Conservation (phyloP, 2,329 filamentous ascomycete genomes). For the Aspergillus sp. region DNA sequence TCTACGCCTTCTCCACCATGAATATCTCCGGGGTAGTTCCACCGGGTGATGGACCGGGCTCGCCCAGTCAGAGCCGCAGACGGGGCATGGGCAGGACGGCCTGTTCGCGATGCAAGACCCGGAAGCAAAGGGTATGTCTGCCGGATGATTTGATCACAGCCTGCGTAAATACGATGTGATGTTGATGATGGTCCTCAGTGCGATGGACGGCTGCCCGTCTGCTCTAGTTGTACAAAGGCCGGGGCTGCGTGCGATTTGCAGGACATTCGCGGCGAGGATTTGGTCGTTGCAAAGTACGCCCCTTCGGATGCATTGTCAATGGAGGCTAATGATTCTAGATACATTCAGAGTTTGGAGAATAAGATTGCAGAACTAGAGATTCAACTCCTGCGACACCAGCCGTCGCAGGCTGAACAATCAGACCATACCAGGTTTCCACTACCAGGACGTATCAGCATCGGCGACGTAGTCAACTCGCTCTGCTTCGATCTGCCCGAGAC, state of each 20-base stretch:
- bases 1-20: not conserved
- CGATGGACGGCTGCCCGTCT: not conserved
- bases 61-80: not conserved
- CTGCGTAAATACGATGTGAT: not conserved
- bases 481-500: not conserved
- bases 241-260: not conserved
- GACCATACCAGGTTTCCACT: not conserved
- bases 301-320: no score
- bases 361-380: not conserved
- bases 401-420: not conserved
- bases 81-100: not conserved
- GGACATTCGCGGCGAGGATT: not conserved
- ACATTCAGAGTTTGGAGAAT: not conserved
- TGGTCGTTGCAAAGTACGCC: not conserved
- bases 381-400: not conserved
- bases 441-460: not conserved
- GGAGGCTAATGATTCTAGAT: not conserved
- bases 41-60: not conserved
- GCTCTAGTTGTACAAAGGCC: not conserved
- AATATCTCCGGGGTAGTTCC: slow-evolving; percentile 2
- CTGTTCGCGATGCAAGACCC: not conserved
- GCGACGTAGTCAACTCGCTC: slow-evolving; percentile 1
- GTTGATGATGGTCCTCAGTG: not conserved
- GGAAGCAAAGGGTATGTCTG: not conserved
- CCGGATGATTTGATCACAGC: not conserved